These are phyloP conservation scores for Coniella lustricola DNA, from an alignment of 2,329 filamentous ascomycete species.

Conservation along the genomic window DNA sequence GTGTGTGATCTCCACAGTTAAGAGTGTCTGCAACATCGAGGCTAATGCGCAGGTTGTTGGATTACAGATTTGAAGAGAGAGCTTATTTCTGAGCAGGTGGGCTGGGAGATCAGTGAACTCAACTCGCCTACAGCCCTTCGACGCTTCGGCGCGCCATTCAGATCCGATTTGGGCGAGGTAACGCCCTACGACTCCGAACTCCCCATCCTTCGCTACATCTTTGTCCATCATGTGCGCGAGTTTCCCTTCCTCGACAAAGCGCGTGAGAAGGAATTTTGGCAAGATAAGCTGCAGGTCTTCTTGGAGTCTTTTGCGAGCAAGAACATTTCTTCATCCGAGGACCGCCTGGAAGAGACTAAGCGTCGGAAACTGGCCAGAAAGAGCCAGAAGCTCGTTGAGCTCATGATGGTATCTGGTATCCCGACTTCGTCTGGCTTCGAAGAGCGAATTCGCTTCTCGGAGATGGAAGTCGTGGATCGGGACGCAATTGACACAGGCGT, in stretches of 20 bases:
- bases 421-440: slow-evolving; percentile 95
- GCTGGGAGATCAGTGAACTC: slow-evolving; percentile 84
- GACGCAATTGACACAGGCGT: slow-evolving; percentile 88
- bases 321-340: slow-evolving; percentile 93
- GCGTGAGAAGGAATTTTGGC: slow-evolving; percentile 98
- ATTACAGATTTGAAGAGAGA: slow-evolving; percentile 84
- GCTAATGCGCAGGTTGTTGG: slow-evolving; percentile 20
- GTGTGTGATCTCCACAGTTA: slow-evolving; percentile 41
- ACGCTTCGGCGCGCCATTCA: slow-evolving; percentile 92
- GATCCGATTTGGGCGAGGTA: slow-evolving; percentile 85
- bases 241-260: slow-evolving; percentile 97
- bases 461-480: slow-evolving; percentile 92
- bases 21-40: slow-evolving; percentile 1
- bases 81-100: slow-evolving; percentile 82
- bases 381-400: slow-evolving; percentile 88
- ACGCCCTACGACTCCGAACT: slow-evolving; percentile 89
- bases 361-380: slow-evolving; percentile 85
- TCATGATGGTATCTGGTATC: slow-evolving; percentile 99
- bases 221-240: slow-evolving; percentile 94
- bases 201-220: slow-evolving; percentile 90
- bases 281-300: slow-evolving; percentile 94
- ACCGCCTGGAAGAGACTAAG: slow-evolving; percentile 93
- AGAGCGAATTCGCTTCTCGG: slow-evolving; percentile 91
- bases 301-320: slow-evolving; percentile 96
- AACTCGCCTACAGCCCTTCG: slow-evolving; percentile 91